These are phyloP conservation scores for Persicaria maculosa DNA, from an alignment of 148 eudicot species.

Conservation along the genomic window DNA sequence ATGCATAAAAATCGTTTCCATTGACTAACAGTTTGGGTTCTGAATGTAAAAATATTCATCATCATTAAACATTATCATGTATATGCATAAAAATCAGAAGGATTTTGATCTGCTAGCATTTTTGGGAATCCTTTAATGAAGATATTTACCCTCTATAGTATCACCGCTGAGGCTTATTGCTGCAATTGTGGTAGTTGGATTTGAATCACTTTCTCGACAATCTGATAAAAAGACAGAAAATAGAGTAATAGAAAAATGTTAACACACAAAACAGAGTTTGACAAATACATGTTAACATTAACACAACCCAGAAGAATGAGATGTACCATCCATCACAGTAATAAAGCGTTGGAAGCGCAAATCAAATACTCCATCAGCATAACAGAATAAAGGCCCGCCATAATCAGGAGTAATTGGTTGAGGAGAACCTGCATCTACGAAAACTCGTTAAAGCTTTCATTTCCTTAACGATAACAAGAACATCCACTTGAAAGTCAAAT, in stretches of 20 bases:
- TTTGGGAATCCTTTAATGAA: not conserved
- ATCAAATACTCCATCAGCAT: slow-evolving; percentile 77
- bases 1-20: slow-evolving; percentile 91
- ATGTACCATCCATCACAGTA: slow-evolving; percentile 68
- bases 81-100: not conserved
- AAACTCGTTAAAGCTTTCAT: not conserved
- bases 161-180: slow-evolving; percentile 33
- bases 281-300: not conserved
- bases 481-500: not conserved
- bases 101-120: not conserved
- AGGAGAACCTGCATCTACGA: slow-evolving; percentile 36
- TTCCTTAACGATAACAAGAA: not conserved
- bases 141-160: slow-evolving; percentile 42
- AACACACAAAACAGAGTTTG: not conserved
- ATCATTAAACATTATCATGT: not conserved
- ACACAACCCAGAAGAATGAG: not conserved
- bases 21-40: slow-evolving; percentile 60
- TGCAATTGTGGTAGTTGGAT: slow-evolving; percentile 60
- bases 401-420: slow-evolving; percentile 67
- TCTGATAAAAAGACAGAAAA: slow-evolving; percentile 31
- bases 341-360: slow-evolving; percentile 47
- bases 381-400: slow-evolving; percentile 56
- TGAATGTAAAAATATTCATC: slow-evolving; percentile 17
- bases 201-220: slow-evolving; percentile 51
- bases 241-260: not conserved